Base-by-base conservation (phyloP, 176 grass and related monocot species). In the Lolium multiflorum region DNA sequence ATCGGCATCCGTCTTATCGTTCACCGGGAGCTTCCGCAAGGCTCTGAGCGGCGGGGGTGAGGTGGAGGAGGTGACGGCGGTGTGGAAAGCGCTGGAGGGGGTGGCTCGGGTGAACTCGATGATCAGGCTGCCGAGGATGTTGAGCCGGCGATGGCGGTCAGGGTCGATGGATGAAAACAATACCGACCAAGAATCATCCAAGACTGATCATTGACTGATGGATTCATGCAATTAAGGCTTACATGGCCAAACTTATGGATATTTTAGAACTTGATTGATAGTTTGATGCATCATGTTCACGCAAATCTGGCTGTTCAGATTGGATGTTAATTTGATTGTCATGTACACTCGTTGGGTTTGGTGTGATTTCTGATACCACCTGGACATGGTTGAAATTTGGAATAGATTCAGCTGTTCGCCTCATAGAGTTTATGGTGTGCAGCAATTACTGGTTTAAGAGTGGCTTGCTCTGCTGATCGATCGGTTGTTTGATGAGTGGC, bases 51-150 rank as follows among this genome's bases (percentile, higher is more conserved):
- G 21, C 7, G 73, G 43, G 0, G 58, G 61, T 2, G 68, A 62
- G 24, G 38, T 14, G 51, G 80, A 82, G 68, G 87, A 83, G 67
- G 90, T 64, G 52, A 78, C 79, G 54, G 64, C 60, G 12, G 85
- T 47, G 68, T 94, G 93, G 89, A 89, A 51, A 20, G 92, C 92
- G 5, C 82, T 94, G 26, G 87, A 97, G 8, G 95, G 92, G 7
- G 76, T 94, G 56, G 87, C 78, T 13, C 77, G 95, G 56, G 86
- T 81, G 15, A 97, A 97, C 74, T 91, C 95, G 9, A 61, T 94
- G 70, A 44, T 91, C 44, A 92, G 90, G 90, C 65, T 93, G 56
- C 95, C 92, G 0, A 82, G 89, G 22, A 35, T 92, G 35, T 52
- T 93, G 74, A 94, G 92, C 77, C 88, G 89, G 78, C 86, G 87